Conservation (phyloP, 179 eudicot species). For the Sideroxylon spinosum region DNA sequence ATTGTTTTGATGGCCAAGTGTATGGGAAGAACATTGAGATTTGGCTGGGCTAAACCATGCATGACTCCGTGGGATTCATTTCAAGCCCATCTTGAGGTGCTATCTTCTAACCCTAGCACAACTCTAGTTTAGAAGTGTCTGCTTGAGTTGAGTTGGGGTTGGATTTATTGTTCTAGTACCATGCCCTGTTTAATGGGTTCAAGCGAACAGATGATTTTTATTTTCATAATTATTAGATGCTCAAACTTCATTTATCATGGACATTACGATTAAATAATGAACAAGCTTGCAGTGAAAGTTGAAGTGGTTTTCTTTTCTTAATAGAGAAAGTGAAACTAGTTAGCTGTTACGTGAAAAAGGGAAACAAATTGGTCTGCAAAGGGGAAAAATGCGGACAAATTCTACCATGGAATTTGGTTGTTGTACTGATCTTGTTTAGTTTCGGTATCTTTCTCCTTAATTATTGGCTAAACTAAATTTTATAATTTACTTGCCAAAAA, state of each 20-base stretch:
- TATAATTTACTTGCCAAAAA: too few species aligned
- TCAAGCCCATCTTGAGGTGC: conserved; percentile 11
- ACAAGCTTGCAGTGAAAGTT: neutral
- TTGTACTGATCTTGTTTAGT: too few species aligned
- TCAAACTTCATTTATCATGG: neutral
- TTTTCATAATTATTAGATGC: neutral
- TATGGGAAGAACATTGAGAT: conserved; percentile 8
- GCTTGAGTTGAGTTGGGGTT: conserved; percentile 13
- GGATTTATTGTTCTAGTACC: conserved; percentile 6
- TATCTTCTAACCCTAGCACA: conserved; percentile 6
- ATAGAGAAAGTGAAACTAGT: neutral
- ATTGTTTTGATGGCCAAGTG: neutral
- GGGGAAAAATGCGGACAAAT: neutral
- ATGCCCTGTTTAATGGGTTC: neutral
- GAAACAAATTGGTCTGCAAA: neutral
- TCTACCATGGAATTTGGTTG: too few species aligned
- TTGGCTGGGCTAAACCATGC: conserved; percentile 8
- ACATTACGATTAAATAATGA: neutral
- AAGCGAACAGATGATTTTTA: neutral
- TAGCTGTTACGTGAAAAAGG: neutral
- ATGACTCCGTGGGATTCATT: neutral
- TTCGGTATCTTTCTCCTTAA: too few species aligned
- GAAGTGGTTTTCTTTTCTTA: neutral
- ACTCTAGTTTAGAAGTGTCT: conserved; percentile 14
- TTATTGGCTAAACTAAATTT: too few species aligned